These are phyloP conservation scores for Cupressus sempervirens DNA, from an alignment of 75 land plant species.

Conservation along the genomic window DNA sequence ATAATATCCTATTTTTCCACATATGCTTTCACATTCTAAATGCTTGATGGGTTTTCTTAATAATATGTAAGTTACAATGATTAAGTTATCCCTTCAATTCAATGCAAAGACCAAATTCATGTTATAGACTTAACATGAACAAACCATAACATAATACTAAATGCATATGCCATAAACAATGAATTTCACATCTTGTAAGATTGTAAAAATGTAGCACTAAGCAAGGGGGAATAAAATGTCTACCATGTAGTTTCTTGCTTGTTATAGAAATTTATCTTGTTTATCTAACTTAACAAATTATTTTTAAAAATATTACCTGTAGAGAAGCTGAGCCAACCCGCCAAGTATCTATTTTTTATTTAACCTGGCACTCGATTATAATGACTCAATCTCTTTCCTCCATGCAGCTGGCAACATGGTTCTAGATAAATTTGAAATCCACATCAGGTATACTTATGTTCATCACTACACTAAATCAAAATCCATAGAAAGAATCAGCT, in stretches of 20 bases:
- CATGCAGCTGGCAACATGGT: constrained; percentile 89
- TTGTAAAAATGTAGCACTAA: background rate
- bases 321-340: constrained; percentile 95
- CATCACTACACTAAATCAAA: background rate
- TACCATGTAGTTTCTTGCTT: background rate
- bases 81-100: background rate
- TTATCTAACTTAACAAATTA: background rate
- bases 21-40: too few species aligned
- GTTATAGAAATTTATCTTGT: background rate
- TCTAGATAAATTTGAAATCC: constrained; percentile 34
- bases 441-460: background rate
- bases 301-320: constrained; percentile 45
- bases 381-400: constrained; percentile 78
- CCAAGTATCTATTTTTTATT: constrained; percentile 95
- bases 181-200: background rate
- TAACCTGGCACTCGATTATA: constrained; percentile 60
- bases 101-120: background rate
- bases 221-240: background rate
- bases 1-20: too few species aligned
- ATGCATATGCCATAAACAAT: background rate
- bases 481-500: background rate
- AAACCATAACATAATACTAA: background rate
- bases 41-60: background rate
- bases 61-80: background rate
- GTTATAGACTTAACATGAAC: background rate